Percentiles rank a stretch among this genome's conserved stretches.
phyloP scores from a whole-genome alignment of 257 asterid species.

The Thymus mandschuricus region DNA sequence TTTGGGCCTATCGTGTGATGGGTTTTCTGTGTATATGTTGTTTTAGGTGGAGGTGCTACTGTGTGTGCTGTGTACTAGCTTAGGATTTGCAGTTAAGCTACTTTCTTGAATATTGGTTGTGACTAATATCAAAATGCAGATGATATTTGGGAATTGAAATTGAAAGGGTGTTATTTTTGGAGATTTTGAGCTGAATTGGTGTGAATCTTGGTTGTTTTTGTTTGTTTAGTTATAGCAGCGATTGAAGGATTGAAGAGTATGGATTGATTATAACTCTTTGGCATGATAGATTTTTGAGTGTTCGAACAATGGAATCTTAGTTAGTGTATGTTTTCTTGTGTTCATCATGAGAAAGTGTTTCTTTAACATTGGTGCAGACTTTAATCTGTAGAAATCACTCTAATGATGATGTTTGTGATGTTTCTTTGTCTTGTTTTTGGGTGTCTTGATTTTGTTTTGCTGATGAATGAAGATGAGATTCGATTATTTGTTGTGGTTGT shows the following conservation, averaged over 20 bases:
- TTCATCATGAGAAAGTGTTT: constrained; percentile 3
- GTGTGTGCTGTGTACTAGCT: neutral
- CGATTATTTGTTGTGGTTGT: constrained; percentile 23
- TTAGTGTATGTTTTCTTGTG: constrained; percentile 10
- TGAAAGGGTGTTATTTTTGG: neutral
- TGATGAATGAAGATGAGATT: neutral
- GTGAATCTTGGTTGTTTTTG: constrained; percentile 16
- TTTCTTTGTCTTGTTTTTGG: neutral
- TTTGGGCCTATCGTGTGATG: too few species aligned
- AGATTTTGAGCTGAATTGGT: constrained; percentile 11
- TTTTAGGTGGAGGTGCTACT: too few species aligned
- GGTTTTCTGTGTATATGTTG: too few species aligned
- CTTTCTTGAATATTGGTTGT: constrained; percentile 13
- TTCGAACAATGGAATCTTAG: constrained; percentile 11
- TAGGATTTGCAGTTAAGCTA: constrained; percentile 25
- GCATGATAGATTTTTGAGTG: constrained; percentile 14
- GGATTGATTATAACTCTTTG: neutral
- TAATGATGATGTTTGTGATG: constrained; percentile 12
- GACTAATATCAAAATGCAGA: constrained; percentile 1
- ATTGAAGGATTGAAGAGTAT: neutral
- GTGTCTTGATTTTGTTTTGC: neutral
- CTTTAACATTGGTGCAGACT: neutral
- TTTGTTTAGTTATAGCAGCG: neutral
- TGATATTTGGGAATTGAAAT: neutral
- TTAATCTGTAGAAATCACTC: constrained; percentile 4